A percentile compares a stretch with the other conserved stretches of the same genome.
These are phyloP conservation scores for Castanospermum australe DNA, from an alignment of 306 rosid genomes.

Conservation along the genomic window DNA sequence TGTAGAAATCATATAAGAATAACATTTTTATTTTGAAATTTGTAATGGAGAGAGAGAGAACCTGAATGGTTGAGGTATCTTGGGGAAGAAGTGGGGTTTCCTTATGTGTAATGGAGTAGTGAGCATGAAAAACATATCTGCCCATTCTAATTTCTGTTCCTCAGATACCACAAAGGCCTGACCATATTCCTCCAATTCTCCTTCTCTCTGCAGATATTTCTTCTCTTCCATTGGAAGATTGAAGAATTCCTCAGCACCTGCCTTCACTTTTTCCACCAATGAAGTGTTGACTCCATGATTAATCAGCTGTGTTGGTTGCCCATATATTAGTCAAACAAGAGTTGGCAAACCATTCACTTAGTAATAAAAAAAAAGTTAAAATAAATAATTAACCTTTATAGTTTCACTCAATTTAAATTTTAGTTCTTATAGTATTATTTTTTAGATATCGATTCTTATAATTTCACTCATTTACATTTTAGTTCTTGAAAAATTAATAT, in stretches of 20 bases:
- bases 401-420: no score
- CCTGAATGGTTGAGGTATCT: constrained; percentile 43
- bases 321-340: background rate
- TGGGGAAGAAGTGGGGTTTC: constrained; percentile 47
- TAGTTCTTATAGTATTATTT: no score
- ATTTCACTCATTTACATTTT: no score
- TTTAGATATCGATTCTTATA: no score
- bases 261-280: constrained; percentile 43
- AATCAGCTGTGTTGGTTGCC: background rate
- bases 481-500: no score
- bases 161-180: constrained; percentile 47
- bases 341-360: background rate
- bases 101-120: constrained; percentile 35
- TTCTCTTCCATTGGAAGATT: constrained; percentile 46
- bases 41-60: background rate
- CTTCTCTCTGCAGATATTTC: constrained; percentile 30
- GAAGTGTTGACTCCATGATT: constrained; percentile 39
- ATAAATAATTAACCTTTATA: no score
- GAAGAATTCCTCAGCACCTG: constrained; percentile 29
- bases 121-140: constrained; percentile 27
- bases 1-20: no score
- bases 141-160: constrained; percentile 58
- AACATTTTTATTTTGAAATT: background rate
- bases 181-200: constrained; percentile 48
- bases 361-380: background rate